These are phyloP conservation scores for Colletotrichum chrysophilum DNA, from an alignment of 2,329 filamentous ascomycete genomes.

Conservation along the genomic window DNA sequence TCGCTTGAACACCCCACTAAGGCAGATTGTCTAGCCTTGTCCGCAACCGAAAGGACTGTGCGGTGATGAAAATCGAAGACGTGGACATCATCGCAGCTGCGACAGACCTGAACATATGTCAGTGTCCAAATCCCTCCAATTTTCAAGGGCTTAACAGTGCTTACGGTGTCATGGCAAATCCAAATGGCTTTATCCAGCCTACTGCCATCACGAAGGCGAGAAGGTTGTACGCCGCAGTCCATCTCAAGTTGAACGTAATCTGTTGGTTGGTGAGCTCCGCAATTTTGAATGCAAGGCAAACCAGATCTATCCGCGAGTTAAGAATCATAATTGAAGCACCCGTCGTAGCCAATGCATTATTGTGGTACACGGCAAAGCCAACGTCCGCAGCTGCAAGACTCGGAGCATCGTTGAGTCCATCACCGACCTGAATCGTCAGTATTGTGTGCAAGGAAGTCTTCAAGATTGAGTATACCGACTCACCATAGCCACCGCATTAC, in stretches of 20 bases:
- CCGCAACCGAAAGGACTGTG: background rate
- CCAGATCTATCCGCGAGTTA: background rate
- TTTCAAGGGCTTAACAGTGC: background rate
- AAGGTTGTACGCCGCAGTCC: background rate
- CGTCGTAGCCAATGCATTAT: background rate
- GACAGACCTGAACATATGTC: background rate
- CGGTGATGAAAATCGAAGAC: background rate
- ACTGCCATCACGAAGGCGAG: background rate
- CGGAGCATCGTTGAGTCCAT: background rate
- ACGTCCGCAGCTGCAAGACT: background rate
- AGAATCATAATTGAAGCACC: background rate
- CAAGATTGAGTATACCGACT: background rate
- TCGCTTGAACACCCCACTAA: background rate
- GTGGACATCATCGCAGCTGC: background rate
- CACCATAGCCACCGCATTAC: background rate
- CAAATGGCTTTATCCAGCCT: background rate
- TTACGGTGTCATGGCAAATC: background rate
- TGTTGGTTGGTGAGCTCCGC: background rate
- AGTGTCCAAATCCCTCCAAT: rapidly evolving
- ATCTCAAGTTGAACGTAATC: background rate
- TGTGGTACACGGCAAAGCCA: background rate
- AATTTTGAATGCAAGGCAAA: background rate
- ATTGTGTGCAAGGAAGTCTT: background rate
- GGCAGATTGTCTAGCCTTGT: background rate
- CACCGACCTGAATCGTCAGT: background rate